phyloP scores from a whole-genome alignment of 2,329 filamentous ascomycete species.

The Penicillium sp. region DNA sequence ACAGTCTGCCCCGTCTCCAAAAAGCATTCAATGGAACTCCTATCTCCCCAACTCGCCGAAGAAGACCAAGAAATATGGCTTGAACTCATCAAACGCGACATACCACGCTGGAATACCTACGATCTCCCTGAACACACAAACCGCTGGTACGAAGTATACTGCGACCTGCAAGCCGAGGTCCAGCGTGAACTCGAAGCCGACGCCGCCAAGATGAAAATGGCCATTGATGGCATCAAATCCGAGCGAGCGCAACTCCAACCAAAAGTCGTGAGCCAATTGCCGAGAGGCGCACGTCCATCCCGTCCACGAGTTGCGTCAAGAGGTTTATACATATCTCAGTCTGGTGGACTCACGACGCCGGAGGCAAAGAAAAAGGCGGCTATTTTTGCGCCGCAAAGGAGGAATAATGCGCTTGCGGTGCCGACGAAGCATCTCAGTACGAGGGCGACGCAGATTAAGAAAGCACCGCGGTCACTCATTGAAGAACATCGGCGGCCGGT shows the following conservation, averaged over 20 bases:
- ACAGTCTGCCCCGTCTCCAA: neutral
- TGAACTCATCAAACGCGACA: constrained; percentile 75
- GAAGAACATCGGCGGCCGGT: constrained; percentile 44
- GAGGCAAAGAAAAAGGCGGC: constrained; percentile 34
- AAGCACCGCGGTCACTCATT: constrained; percentile 47
- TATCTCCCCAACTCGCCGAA: constrained; percentile 74
- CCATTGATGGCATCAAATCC: constrained; percentile 61
- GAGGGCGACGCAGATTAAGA: constrained; percentile 42
- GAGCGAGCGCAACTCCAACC: constrained; percentile 62
- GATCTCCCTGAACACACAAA: constrained; percentile 67
- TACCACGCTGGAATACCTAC: constrained; percentile 68
- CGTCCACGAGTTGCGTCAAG: constrained; percentile 1
- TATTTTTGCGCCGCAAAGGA: constrained; percentile 42
- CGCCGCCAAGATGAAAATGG: constrained; percentile 60
- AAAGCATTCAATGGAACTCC: constrained; percentile 67
- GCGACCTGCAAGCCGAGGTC: constrained; percentile 65
- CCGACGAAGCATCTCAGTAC: constrained; percentile 49
- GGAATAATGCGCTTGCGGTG: constrained; percentile 41
- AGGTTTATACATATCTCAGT: neutral
- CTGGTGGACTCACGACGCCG: neutral
- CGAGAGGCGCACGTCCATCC: neutral
- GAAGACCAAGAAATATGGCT: constrained; percentile 76
- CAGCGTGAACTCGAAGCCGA: constrained; percentile 61
- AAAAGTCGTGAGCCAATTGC: constrained; percentile 53
- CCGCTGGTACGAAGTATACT: constrained; percentile 79